Base-by-base conservation (phyloP, 345 rosid genomes). In the Pistacia integerrima region DNA sequence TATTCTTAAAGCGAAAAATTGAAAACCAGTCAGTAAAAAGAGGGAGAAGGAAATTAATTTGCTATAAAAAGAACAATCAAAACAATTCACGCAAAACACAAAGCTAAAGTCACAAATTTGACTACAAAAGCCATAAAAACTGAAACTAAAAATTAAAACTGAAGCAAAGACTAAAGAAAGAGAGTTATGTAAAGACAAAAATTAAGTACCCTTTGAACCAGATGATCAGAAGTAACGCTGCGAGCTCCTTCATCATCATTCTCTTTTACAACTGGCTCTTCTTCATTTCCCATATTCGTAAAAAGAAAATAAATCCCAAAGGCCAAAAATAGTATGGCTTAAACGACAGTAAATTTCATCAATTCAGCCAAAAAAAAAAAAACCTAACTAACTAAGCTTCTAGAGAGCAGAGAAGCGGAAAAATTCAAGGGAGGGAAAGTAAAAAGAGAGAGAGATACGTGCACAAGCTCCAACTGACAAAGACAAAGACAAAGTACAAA, bases 251-350 rank as follows among this genome's bases (percentile, higher is more conserved):
- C 83, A 58, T 70, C 85, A 52, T 69, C 75, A 57, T 41, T 66
- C 56, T 78, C 57, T 36, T 78, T 46, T 10, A 22, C 33, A 4
- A 38, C 59, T 38, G 74, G 61, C 22, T 80, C 70, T 64, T 72
- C 76, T 76, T 80, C 81, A 74, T 76, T 74, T 36, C 63, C 87
- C 89, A 86, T 86, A n/a, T 70, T 70, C 57, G 64, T 41, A 75
- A 48, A 62, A 51, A 20, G 70, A 74, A 73, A 56, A 25, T 25
- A 11, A 44, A 77, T 12, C 16, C 10, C 1, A 38, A 69, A 51
- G 54, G n/a, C 30, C 41, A 62, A 18, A 67, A 36, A 22, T 56
- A 54, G 52, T 20, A 35, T 51, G 25, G 38, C 11, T 28, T 11
- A 25, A 22, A 12, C n/a, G 18, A 56, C 62, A 11, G 12, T 41